phyloP scores from a whole-genome alignment of 345 rosid species.

The Xanthoceras sorbifolium region DNA sequence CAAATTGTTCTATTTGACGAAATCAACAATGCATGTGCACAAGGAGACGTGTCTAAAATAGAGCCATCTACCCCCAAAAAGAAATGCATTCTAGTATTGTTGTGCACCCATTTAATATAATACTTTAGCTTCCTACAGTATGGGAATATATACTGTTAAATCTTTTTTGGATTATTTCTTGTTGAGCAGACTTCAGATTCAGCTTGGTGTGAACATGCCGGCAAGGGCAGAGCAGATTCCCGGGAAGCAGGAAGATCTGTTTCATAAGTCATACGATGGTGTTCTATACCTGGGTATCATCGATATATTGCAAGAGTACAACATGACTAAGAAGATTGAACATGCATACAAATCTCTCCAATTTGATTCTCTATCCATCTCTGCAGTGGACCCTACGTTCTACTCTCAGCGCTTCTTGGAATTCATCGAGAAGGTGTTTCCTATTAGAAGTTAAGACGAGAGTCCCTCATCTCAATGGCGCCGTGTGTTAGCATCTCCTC shows the following conservation, averaged over 20 bases:
- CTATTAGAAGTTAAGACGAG: slow-evolving; percentile 34
- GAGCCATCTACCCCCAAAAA: neutral
- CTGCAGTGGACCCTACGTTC: slow-evolving; percentile 86
- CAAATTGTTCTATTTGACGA: neutral
- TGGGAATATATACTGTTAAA: neutral
- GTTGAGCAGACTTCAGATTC: slow-evolving; percentile 76
- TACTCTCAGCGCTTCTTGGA: slow-evolving; percentile 83
- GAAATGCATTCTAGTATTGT: no score
- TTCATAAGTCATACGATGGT: slow-evolving; percentile 74
- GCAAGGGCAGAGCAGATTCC: slow-evolving; percentile 86
- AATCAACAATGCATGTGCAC: neutral
- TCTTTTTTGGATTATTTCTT: slow-evolving; percentile 1
- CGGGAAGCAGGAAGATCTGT: slow-evolving; percentile 69
- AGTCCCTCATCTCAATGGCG: no score
- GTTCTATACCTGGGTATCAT: slow-evolving; percentile 92
- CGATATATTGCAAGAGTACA: slow-evolving; percentile 91
- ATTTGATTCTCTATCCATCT: slow-evolving; percentile 82
- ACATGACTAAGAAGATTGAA: slow-evolving; percentile 86
- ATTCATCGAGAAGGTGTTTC: slow-evolving; percentile 82
- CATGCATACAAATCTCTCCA: slow-evolving; percentile 93
- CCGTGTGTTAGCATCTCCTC: slow-evolving; percentile 4
- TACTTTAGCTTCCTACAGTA: neutral
- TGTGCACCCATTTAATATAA: no score
- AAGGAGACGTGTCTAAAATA: neutral
- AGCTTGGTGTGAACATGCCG: slow-evolving; percentile 97